Evolutionary conservation across 2,329 filamentous ascomycete genomes (phyloP).

Genomic region (Tolypocladium tropicale): DNA sequence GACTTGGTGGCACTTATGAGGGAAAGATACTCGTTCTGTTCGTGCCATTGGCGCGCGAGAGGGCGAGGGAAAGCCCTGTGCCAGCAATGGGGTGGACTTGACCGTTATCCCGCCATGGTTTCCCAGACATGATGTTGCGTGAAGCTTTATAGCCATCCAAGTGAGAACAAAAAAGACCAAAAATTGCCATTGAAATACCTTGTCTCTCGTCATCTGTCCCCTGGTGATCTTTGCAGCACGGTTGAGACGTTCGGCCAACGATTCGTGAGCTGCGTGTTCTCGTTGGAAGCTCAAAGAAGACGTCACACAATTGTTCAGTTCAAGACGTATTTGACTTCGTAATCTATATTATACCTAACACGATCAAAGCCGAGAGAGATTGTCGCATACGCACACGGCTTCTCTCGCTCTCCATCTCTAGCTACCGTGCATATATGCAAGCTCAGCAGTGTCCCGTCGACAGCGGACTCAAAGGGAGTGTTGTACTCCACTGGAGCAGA

Average conservation of each 20-base stretch:
- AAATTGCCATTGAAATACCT: slow-evolving; percentile 9
- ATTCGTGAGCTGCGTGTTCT: too few relatives aligned
- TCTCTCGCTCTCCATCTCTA: background rate
- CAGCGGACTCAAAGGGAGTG: background rate
- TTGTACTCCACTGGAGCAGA: background rate
- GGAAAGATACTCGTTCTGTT: slow-evolving; percentile 82
- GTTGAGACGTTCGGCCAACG: background rate
- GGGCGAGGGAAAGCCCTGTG: slow-evolving; percentile 97
- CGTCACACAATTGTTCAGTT: too few relatives aligned
- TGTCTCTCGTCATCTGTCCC: background rate
- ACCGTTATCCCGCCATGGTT: slow-evolving; percentile 62
- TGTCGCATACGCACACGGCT: too few relatives aligned
- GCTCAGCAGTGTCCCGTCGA: background rate
- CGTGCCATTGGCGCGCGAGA: slow-evolving; percentile 7
- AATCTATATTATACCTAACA: background rate
- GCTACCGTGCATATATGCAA: background rate
- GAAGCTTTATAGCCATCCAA: slow-evolving; percentile 14
- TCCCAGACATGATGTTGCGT: slow-evolving; percentile 15
- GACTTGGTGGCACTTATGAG: slow-evolving; percentile 82
- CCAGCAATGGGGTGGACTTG: slow-evolving; percentile 76
- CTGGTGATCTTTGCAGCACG: background rate
- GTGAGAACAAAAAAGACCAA: slow-evolving; percentile 9
- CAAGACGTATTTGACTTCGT: too few relatives aligned
- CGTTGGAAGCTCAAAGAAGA: too few relatives aligned
- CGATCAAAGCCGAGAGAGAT: background rate